Evolutionary conservation across 2,329 filamentous ascomycete species (phyloP), one percentile per base, ranked within the genome.

Genomic region (Cladosporium velox): DNA sequence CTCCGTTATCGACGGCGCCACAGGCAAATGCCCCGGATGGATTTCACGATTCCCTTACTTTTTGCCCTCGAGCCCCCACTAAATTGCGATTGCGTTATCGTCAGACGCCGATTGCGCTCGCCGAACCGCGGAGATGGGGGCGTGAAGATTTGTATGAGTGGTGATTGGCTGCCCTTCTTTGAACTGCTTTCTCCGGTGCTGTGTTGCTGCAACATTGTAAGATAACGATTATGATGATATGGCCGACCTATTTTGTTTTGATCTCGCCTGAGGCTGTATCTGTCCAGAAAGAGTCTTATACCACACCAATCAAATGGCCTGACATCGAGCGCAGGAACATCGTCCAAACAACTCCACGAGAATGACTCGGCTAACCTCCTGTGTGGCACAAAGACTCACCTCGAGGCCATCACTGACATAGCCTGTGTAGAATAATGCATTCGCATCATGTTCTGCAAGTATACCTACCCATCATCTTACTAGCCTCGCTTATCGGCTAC

Each of bases 61-160:
- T 41, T 28, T 41, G 12, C 24, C 24, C 26, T 6, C 14, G 24
- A n/a, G 30, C 52, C 52, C 54, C 55, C 55, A 58, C 28, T 32
- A 11, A 15, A 34, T 21, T 18, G 52, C 60, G 49, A 63, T 63
- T 35, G 60, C 60, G 60, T 63, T 63, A 63, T 63, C 60, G 8
- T 24, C 47, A 63, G 49, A 38, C 32, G 60, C 60, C 60, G 60
- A 63, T 41, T 55, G 47, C 60, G 47, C 49, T n/a, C 52, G 52
- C 52, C 52, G 52, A 47, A 55, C 30, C 52, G 52, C 52, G 52
- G 52, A 55, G 52, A 47, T 47, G 41, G 12, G 41, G 41, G 2
- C 12, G n/a, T 4, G n/a, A 47, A 12, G 41, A 51, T 8, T 30
- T 60, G 21, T 4, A 15, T 7, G 47, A 24, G 14, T 14, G 38